phyloP scores from a whole-genome alignment of 164 flowering plant species.

The Chimonanthus praecox region DNA sequence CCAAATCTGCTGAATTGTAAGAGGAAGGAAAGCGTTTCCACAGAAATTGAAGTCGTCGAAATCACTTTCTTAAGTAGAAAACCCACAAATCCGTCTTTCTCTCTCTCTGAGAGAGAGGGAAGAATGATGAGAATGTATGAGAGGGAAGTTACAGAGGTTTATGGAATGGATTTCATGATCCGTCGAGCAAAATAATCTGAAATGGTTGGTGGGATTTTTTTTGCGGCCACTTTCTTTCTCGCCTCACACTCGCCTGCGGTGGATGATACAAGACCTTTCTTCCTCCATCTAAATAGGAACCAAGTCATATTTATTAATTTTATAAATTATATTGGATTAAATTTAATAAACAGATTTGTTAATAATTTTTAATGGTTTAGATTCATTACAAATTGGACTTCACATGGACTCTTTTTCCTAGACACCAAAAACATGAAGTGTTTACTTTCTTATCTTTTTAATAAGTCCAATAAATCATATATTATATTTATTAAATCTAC shows the following conservation, averaged over 20 bases:
- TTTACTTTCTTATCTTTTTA: no score
- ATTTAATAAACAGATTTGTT: no score
- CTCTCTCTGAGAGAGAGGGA: background rate
- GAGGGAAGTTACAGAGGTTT: background rate
- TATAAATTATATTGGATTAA: no score
- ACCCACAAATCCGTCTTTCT: background rate
- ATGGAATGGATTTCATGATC: background rate
- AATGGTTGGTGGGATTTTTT: constrained; percentile 14
- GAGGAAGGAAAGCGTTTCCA: background rate
- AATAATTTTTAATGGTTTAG: no score
- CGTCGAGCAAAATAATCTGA: constrained; percentile 7
- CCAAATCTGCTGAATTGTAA: background rate
- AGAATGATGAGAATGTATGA: background rate
- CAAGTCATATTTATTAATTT: no score
- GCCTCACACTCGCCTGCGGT: constrained; percentile 38
- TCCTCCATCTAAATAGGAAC: no score
- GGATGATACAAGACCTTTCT: background rate
- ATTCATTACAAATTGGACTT: no score
- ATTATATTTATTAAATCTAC: no score
- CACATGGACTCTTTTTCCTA: no score
- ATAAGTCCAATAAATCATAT: no score
- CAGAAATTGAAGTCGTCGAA: background rate
- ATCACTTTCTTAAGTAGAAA: background rate
- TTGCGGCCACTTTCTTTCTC: constrained; percentile 2
- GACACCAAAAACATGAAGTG: no score